Base-by-base conservation (phyloP, 768 basidiomycete species). In the Podaxis sp. region DNA sequence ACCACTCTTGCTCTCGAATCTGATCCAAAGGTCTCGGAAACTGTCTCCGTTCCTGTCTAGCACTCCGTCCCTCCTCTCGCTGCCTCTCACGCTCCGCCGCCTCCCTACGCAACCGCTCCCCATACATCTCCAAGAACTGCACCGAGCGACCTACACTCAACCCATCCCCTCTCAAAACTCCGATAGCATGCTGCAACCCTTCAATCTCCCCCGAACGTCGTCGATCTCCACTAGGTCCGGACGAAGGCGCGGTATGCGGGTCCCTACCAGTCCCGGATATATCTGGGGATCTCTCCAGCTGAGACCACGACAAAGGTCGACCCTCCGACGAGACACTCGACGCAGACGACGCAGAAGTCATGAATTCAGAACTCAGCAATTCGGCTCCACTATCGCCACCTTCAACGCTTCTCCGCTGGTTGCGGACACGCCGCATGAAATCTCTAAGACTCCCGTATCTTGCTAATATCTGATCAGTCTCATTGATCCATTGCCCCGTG, bases 141-240 rank as follows among this genome's bases (percentile, higher is more conserved):
- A 63, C 22, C 15, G 63, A 48, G 11, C 51, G 49, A 8, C 57
- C 65, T 22, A 40, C 19, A 30, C 55, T 58, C 22, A 57, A 28
- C 49, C 65, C 61, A 19, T 36, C 48, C 30, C 54, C 65, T 28
- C 63, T 19, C 55, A 63, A 30, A 51, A 52, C 44, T 26, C 48
- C 49, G 46, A 58, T 58, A 28, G 55, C 49, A 52, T 44, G 17
- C 4, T 57, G 57, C 24, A 54, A 8, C 30, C 49, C 61, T 33
- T 62, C 51, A 15, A 55, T 24, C n/a, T 58, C 49, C 22, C 57
- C 52, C 15, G 9, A 26, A 19, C 30, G 38, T 24, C 33, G n/a
- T 8, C 46, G 61, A 40, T 54, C 52, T 53, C 40, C 52, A 42
- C 19, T 52, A 36, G 44, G 13, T 51, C 57, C 42, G 51, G 38